Percentiles rank a stretch among this genome's conserved stretches.
Evolutionary conservation across 768 basidiomycete species (phyloP).

Genomic region (Pholiota molesta): DNA sequence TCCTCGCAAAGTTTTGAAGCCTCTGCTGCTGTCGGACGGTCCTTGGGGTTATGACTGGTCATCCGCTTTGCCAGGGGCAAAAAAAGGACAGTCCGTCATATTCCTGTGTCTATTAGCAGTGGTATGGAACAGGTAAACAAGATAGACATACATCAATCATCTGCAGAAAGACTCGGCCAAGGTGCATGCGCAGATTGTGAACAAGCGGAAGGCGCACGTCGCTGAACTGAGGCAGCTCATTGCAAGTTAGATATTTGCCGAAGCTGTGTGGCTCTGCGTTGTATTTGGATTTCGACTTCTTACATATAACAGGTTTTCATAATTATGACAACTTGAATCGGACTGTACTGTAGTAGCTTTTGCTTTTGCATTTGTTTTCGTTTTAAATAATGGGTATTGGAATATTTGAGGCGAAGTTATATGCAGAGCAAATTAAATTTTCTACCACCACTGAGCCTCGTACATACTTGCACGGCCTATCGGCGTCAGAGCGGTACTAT

Average conservation of each 20-base stretch:
- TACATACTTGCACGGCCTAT: not conserved
- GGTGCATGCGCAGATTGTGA: constrained; percentile 57
- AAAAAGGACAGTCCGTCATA: too few relatives aligned
- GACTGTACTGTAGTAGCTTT: not conserved
- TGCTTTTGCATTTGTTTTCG: too few relatives aligned
- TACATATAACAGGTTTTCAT: too few relatives aligned
- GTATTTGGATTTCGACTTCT: too few relatives aligned
- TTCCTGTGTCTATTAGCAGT: too few relatives aligned
- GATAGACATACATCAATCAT: not conserved
- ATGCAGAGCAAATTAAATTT: too few relatives aligned
- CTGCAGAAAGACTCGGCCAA: not conserved
- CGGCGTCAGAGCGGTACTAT: constrained; percentile 7
- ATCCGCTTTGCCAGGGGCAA: not conserved
- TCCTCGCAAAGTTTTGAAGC: not conserved
- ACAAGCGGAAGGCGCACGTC: constrained; percentile 56
- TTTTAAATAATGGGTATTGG: too few relatives aligned
- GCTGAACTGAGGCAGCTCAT: constrained; percentile 37
- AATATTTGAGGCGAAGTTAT: too few relatives aligned
- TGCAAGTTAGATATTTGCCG: not conserved
- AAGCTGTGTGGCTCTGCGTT: too few relatives aligned
- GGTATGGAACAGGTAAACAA: too few relatives aligned
- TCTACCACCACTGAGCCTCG: too few relatives aligned
- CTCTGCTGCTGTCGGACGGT: not conserved
- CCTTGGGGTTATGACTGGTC: not conserved
- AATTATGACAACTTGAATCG: not conserved